Evolutionary conservation across 371 early-diverging fungal genomes (phyloP), one percentile per base, ranked within the genome.

Genomic region (Synchytrium microbalum): DNA sequence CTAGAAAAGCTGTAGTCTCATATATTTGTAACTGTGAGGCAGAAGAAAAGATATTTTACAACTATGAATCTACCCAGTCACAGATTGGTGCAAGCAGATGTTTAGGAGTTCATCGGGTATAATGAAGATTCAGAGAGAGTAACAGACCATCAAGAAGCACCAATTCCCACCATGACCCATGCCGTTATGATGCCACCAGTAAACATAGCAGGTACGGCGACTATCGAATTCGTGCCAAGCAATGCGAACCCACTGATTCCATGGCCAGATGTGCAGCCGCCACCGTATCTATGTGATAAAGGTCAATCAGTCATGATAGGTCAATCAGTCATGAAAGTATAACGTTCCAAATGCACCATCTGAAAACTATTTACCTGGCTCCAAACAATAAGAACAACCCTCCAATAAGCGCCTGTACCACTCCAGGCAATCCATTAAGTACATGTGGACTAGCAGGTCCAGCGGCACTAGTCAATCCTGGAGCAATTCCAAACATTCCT

Each of bases 221-320:
- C 61, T 30, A 67, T 29, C 31, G 63, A 62, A n/a, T 67, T 60
- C 52, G 38, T 8, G 19, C 54, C 58, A 59, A 73, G 55, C 60
- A 67, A 68, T 38, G 73, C 70, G 33, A 73, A 63, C 29, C 73
- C 73, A 27, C 63, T 62, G n/a, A 73, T 62, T 14, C 73, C 73
- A 63, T 73, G 73, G 3, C 73, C 73, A 23, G 60, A 60, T 29
- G 73, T 67, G 52, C 73, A 73, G 8, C 73, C 73, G 3, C 66
- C 70, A 10, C 70, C 73, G 26, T 69, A 23, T 51, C 31, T n/a
- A n/a, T n/a, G n/a, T n/a, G n/a, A n/a, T n/a, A n/a, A n/a, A n/a
- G n/a, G n/a, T n/a, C n/a, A n/a, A n/a, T n/a, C n/a, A n/a, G n/a
- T n/a, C n/a, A n/a, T n/a, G n/a, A n/a, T n/a, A n/a, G n/a, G n/a